These are phyloP conservation scores for Hirschioporus abietinus DNA, from an alignment of 768 basidiomycete genomes.

Conservation along the genomic window DNA sequence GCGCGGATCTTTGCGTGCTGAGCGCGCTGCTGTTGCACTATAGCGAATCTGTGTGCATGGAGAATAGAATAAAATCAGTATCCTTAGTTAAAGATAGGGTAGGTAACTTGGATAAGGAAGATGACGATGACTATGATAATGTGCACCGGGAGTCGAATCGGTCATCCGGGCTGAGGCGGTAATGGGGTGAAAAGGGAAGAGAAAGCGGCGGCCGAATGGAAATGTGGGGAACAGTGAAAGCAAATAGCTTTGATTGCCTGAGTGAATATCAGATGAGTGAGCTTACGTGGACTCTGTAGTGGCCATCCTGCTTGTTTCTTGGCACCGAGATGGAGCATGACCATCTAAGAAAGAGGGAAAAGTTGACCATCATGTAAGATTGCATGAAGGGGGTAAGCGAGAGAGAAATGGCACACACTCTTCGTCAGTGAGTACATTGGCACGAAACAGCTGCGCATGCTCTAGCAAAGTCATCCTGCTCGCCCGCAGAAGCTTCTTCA, in stretches of 20 bases:
- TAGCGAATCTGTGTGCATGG: constrained; percentile 49
- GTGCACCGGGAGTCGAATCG: constrained; percentile 1
- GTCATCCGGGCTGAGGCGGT: background rate
- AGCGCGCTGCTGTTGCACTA: constrained; percentile 51
- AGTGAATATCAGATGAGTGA: constrained; percentile 6
- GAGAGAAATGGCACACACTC: constrained; percentile 39
- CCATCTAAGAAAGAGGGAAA: constrained; percentile 44
- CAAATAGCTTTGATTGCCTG: background rate
- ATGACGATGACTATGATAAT: background rate
- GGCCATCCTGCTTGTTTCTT: constrained; percentile 41
- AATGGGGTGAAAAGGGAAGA: background rate
- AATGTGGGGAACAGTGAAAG: no score
- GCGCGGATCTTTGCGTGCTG: constrained; percentile 47
- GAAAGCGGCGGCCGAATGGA: background rate
- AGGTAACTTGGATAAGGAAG: background rate
- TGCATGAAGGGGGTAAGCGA: constrained; percentile 4
- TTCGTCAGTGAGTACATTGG: constrained; percentile 63
- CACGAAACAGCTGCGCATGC: constrained; percentile 43
- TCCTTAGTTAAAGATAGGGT: background rate
- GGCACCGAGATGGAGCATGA: constrained; percentile 52
- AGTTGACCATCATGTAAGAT: constrained; percentile 9
- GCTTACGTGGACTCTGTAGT: constrained; percentile 58
- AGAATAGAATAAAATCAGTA: background rate
- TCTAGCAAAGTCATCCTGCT: constrained; percentile 48
- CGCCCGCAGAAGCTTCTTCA: constrained; percentile 48